Conservation (phyloP, 371 early-diverging fungal species). For the Apophysomyces sp. region DNA sequence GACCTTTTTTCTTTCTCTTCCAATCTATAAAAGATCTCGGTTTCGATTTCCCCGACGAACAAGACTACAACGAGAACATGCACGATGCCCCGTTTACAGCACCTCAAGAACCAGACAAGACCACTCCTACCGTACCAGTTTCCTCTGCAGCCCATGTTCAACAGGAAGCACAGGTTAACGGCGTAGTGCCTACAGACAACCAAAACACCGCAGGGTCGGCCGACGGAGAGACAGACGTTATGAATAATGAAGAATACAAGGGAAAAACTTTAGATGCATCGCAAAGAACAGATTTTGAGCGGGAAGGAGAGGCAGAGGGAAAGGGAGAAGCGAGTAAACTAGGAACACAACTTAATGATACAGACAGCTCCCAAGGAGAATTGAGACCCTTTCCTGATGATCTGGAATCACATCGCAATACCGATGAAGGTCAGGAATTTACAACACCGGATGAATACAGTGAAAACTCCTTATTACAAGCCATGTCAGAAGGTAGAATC, state of each 20-base stretch:
- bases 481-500: slow-evolving; percentile 17
- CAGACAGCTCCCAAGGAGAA: not conserved
- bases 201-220: not conserved
- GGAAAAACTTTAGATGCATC: not conserved
- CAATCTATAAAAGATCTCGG: slow-evolving; percentile 38
- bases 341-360: not conserved
- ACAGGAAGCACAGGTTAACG: not conserved
- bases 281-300: not conserved
- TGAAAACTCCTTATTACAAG: slow-evolving; percentile 15
- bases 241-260: not conserved
- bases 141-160: not conserved
- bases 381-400: slow-evolving; percentile 2
- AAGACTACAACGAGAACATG: slow-evolving; percentile 21
- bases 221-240: not conserved
- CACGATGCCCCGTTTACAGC: not conserved
- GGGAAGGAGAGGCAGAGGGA: not conserved
- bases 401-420: slow-evolving; percentile 7
- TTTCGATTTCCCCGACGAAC: slow-evolving; percentile 46
- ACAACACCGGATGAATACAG: slow-evolving; percentile 16
- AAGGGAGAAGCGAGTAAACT: not conserved
- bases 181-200: not conserved
- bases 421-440: slow-evolving; percentile 16
- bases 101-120: not conserved
- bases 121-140: not conserved
- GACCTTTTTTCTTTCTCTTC: not conserved